Evolutionary conservation across 306 rosid species (phyloP).

Genomic region (Begonia fuchsioides): DNA sequence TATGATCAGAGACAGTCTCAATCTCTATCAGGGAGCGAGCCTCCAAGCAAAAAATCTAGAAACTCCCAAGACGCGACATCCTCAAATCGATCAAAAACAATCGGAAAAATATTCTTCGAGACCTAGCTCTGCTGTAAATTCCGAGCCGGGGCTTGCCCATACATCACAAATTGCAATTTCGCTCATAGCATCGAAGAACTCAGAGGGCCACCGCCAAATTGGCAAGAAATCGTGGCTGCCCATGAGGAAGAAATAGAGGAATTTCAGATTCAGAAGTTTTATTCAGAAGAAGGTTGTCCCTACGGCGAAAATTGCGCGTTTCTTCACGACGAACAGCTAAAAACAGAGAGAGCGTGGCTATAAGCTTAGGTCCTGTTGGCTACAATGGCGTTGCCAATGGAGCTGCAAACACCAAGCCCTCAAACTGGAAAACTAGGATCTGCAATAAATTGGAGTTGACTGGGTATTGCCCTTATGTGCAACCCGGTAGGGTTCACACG

Average conservation of each 20-base stretch:
- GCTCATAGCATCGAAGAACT: constrained; percentile 99
- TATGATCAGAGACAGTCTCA: constrained; percentile 56
- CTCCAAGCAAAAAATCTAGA: constrained; percentile 70
- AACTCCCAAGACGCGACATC: constrained; percentile 57
- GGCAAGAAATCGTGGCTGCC: constrained; percentile 98
- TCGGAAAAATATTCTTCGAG: constrained; percentile 96
- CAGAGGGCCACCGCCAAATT: constrained; percentile 83
- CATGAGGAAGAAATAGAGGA: constrained; percentile 96
- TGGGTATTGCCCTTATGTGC: constrained; percentile 94
- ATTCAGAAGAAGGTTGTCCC: constrained; percentile 94
- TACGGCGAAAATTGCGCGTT: constrained; percentile 93
- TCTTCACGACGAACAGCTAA: constrained; percentile 86
- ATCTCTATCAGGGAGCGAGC: constrained; percentile 65
- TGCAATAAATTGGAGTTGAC: constrained; percentile 99
- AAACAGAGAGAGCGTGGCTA: constrained; percentile 95
- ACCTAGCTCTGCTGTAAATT: constrained; percentile 95
- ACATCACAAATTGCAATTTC: constrained; percentile 78
- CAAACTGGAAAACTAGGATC: constrained; percentile 97
- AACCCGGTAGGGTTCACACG: too few species aligned
- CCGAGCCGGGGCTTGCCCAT: constrained; percentile 83
- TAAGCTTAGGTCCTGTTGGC: constrained; percentile 95
- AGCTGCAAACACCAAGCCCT: constrained; percentile 47
- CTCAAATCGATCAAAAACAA: constrained; percentile 57
- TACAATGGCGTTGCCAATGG: constrained; percentile 31
- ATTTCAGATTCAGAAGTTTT: constrained; percentile 95